A percentile compares a stretch with the other conserved stretches of the same genome.
These are phyloP conservation scores for Salinomyces thailandicus DNA, from an alignment of 2,329 filamentous ascomycete species.

Conservation along the genomic window DNA sequence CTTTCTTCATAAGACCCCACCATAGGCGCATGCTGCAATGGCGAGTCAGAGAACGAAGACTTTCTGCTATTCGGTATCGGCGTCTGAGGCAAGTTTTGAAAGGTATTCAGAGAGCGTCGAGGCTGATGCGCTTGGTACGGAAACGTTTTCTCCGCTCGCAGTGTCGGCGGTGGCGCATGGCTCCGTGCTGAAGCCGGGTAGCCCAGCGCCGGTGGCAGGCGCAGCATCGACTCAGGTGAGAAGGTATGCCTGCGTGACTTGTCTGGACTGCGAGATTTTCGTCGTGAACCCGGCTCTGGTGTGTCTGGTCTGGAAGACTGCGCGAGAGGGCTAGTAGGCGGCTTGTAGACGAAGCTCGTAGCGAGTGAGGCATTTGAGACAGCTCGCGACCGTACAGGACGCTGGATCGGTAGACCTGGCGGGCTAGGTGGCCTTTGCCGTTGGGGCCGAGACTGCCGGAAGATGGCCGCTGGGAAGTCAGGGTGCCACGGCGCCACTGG, in stretches of 20 bases:
- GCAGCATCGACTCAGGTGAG: constrained; percentile 49
- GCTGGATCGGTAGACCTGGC: constrained; percentile 22
- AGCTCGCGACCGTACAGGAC: constrained; percentile 34
- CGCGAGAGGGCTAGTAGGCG: constrained; percentile 85
- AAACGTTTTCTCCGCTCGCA: constrained; percentile 49
- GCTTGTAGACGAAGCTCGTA: constrained; percentile 71
- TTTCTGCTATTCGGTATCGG: constrained; percentile 45
- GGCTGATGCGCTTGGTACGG: constrained; percentile 72
- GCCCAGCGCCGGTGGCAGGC: constrained; percentile 34
- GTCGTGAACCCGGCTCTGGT: constrained; percentile 24
- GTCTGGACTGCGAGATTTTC: constrained; percentile 34
- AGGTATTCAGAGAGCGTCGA: constrained; percentile 60
- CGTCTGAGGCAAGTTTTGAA: constrained; percentile 35
- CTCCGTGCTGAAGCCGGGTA: constrained; percentile 21
- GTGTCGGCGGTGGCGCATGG: constrained; percentile 28
- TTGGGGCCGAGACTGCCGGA: constrained; percentile 16
- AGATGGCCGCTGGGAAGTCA: constrained; percentile 33
- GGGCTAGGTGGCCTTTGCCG: constrained; percentile 7
- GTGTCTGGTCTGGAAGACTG: constrained; percentile 38
- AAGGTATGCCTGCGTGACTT: constrained; percentile 60
- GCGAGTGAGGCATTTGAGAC: constrained; percentile 54
- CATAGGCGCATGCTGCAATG: constrained; percentile 84
- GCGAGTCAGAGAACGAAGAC: constrained; percentile 69
- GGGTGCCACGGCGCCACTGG: constrained; percentile 49
- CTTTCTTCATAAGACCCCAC: constrained; percentile 97